A percentile compares a stretch with the other conserved stretches of the same genome.
phyloP scores from a whole-genome alignment of 768 basidiomycete genomes.

The Tricholoma saponaceum region DNA sequence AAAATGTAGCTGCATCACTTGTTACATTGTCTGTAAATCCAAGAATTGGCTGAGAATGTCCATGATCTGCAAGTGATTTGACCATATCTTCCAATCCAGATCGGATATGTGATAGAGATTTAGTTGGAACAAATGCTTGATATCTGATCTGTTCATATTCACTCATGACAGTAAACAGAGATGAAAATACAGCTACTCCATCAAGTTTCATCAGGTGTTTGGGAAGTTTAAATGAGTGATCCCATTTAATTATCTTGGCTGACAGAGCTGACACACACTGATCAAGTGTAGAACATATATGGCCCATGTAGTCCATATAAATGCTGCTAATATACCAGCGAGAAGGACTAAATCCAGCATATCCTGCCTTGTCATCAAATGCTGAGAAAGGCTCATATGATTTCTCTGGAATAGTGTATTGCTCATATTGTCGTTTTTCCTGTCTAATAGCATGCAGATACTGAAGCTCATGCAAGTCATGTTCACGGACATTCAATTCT shows the following conservation, averaged over 20 bases:
- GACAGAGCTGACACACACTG: slow-evolving; percentile 11
- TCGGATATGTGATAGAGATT: slow-evolving; percentile 8
- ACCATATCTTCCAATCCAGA: slow-evolving; percentile 9
- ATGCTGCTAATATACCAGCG: slow-evolving; percentile 7
- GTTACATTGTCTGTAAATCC: slow-evolving; percentile 13
- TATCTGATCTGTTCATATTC: slow-evolving; percentile 12
- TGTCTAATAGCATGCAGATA: not conserved
- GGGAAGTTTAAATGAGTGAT: slow-evolving; percentile 11
- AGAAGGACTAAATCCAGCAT: slow-evolving; percentile 12
- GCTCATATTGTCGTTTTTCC: not conserved
- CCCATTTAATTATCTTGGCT: slow-evolving; percentile 10
- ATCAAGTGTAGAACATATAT: slow-evolving; percentile 11
- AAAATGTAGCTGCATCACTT: slow-evolving; percentile 8
- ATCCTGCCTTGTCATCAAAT: slow-evolving; percentile 5
- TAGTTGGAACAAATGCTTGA: slow-evolving; percentile 7
- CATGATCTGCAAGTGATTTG: not conserved
- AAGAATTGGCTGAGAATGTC: slow-evolving; percentile 2
- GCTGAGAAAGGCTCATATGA: slow-evolving; percentile 7
- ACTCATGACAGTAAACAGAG: slow-evolving; percentile 13
- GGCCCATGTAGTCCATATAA: slow-evolving; percentile 15
- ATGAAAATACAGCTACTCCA: slow-evolving; percentile 5
- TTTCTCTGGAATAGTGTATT: slow-evolving; percentile 6
- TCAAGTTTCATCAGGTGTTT: slow-evolving; percentile 12
- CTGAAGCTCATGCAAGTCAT: slow-evolving; percentile 11
- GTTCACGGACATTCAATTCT: slow-evolving; percentile 11